Conservation (phyloP, 208 protist species). For the Acanthamoeba royreba region DNA sequence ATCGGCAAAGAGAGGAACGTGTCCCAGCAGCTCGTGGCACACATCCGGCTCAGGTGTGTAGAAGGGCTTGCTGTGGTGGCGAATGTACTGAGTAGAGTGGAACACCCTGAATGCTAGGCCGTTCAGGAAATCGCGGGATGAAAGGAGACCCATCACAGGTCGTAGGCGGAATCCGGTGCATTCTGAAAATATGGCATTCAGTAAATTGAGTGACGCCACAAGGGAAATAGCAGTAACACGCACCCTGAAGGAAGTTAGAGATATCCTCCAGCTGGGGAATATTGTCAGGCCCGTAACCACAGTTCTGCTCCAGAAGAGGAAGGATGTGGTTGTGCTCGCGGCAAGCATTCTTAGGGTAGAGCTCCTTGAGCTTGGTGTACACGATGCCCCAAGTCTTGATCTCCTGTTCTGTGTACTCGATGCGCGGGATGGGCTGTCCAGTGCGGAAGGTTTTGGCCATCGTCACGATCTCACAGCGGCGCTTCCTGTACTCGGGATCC, state of each 20-base stretch:
- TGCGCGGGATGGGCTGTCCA: conserved; percentile 84
- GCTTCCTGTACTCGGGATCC: conserved; percentile 89
- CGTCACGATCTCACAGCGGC: conserved; percentile 75
- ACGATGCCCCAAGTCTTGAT: conserved; percentile 84
- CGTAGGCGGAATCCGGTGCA: conserved; percentile 91
- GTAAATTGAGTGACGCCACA: not conserved
- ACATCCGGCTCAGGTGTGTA: conserved; percentile 79
- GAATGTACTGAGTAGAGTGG: conserved; percentile 96
- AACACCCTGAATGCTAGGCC: conserved; percentile 94
- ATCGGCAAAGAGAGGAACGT: conserved; percentile 93
- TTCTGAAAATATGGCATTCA: conserved; percentile 42
- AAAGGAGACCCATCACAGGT: conserved; percentile 91
- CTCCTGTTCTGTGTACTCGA: conserved; percentile 92
- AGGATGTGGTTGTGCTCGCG: conserved; percentile 91
- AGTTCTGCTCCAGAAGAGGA: conserved; percentile 89
- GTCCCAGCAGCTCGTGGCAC: conserved; percentile 93
- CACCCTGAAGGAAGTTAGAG: conserved; percentile 87
- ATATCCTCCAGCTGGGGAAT: conserved; percentile 94
- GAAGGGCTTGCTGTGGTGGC: conserved; percentile 81
- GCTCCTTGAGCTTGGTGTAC: conserved; percentile 80
- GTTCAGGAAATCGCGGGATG: conserved; percentile 93
- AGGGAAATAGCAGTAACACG: not conserved
- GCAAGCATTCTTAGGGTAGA: conserved; percentile 92
- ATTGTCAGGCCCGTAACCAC: conserved; percentile 85
- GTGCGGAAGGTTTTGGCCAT: conserved; percentile 2